Conservation (phyloP, 148 eudicot species). For the Silene uniflora region DNA sequence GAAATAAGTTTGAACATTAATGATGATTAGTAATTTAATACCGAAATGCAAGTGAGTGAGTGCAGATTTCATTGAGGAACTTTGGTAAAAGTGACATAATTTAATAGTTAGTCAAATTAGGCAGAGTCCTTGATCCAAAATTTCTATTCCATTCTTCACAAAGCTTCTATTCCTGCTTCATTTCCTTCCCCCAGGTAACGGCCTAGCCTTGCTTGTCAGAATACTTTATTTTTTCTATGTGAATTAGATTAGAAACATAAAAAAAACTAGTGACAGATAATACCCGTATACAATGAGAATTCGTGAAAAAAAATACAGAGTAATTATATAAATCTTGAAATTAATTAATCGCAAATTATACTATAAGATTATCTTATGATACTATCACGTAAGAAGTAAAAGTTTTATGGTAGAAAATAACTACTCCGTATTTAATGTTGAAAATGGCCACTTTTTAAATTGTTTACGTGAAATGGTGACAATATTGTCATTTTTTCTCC, state of each 20-base stretch:
- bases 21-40: constrained; percentile 18
- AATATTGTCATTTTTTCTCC: too few species aligned
- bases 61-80: constrained; percentile 22
- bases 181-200: constrained; percentile 21
- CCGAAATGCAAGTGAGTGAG: constrained; percentile 32
- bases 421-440: too few species aligned
- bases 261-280: too few species aligned
- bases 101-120: constrained; percentile 9
- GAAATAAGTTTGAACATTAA: constrained; percentile 21
- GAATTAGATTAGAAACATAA: neutral
- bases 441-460: too few species aligned
- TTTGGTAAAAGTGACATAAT: constrained; percentile 12
- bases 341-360: too few species aligned
- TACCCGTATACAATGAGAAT: too few species aligned
- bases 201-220: constrained; percentile 27
- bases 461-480: too few species aligned
- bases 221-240: constrained; percentile 2
- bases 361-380: too few species aligned
- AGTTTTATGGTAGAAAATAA: too few species aligned
- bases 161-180: constrained; percentile 37
- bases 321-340: too few species aligned
- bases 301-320: too few species aligned
- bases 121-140: constrained; percentile 36
- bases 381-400: too few species aligned
- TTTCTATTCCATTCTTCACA: constrained; percentile 58